Evolutionary conservation across 2,329 filamentous ascomycete species (phyloP).

Genomic region (Xylaria sp.): DNA sequence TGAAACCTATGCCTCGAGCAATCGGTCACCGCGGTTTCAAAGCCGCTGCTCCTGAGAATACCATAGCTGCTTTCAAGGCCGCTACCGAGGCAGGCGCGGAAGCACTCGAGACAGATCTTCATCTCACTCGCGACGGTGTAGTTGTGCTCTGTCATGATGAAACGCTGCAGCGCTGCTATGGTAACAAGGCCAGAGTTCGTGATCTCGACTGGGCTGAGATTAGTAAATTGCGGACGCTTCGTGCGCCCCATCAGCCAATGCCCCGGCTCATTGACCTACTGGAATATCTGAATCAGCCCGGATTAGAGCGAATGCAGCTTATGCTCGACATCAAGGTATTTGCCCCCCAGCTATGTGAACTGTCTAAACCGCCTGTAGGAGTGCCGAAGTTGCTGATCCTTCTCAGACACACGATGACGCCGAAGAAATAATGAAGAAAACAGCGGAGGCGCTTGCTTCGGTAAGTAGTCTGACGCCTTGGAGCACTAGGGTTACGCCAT

Average conservation of each 20-base stretch:
- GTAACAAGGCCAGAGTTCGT: conserved; percentile 70
- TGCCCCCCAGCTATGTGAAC: background rate
- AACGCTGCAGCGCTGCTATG: conserved; percentile 81
- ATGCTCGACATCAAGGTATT: conserved; percentile 86
- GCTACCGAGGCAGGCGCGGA: conserved; percentile 73
- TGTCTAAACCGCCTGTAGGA: background rate
- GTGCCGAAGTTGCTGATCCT: background rate
- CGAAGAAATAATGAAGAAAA: conserved; percentile 71
- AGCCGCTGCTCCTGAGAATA: conserved; percentile 81
- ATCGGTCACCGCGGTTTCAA: conserved; percentile 84
- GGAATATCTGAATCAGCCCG: conserved; percentile 69
- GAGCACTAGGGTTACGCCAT: conserved; percentile 76
- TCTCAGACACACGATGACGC: conserved; percentile 71
- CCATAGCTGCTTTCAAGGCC: conserved; percentile 76
- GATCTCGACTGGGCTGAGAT: conserved; percentile 77
- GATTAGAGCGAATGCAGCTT: conserved; percentile 74
- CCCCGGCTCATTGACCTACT: conserved; percentile 77
- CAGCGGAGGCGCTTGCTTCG: conserved; percentile 66
- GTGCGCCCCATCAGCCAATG: conserved; percentile 73
- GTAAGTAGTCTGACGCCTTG: conserved; percentile 63
- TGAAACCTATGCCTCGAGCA: conserved; percentile 63
- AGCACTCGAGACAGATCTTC: conserved; percentile 87
- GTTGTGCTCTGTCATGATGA: conserved; percentile 86
- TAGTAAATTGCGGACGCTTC: conserved; percentile 57
- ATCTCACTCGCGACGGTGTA: conserved; percentile 80